These are phyloP conservation scores for Piedraia hortae DNA, from an alignment of 2,329 filamentous ascomycete genomes.

Conservation along the genomic window DNA sequence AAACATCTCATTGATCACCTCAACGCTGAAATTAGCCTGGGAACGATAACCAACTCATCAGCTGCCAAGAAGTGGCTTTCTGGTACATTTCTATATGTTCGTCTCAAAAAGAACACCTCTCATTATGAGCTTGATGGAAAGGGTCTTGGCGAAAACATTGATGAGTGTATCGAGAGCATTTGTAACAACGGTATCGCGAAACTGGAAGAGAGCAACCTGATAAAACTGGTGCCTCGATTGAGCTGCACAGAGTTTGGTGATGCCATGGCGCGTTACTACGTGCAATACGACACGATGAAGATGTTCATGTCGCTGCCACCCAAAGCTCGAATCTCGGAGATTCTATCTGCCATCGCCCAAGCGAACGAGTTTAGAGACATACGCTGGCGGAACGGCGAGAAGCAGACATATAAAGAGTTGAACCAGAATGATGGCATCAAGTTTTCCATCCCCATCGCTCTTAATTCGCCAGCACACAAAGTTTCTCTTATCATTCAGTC, in stretches of 20 bases:
- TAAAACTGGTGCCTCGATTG: constrained; percentile 24
- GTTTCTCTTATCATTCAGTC: constrained; percentile 52
- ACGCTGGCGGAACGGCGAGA: constrained; percentile 42
- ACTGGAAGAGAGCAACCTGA: constrained; percentile 32
- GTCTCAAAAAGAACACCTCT: constrained; percentile 39
- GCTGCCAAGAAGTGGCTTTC: constrained; percentile 47
- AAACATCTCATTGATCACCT: constrained; percentile 56
- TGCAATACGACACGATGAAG: constrained; percentile 58
- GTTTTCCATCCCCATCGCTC: constrained; percentile 40
- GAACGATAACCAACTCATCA: constrained; percentile 35
- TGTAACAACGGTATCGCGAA: constrained; percentile 39
- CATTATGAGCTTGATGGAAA: constrained; percentile 39
- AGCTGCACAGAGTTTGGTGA: constrained; percentile 43
- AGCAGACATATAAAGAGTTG: constrained; percentile 38
- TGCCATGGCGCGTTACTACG: constrained; percentile 61
- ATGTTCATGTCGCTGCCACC: constrained; percentile 33
- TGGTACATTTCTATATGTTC: constrained; percentile 52
- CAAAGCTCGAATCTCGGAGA: constrained; percentile 33
- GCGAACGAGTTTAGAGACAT: constrained; percentile 47
- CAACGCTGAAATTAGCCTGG: constrained; percentile 57
- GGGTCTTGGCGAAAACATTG: constrained; percentile 22
- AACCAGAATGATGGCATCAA: constrained; percentile 42
- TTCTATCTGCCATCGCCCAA: constrained; percentile 37
- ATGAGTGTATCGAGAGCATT: constrained; percentile 39
- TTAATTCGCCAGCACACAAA: constrained; percentile 43